Conservation (phyloP, 2,329 filamentous ascomycete species). For the Colletotrichum lini region DNA sequence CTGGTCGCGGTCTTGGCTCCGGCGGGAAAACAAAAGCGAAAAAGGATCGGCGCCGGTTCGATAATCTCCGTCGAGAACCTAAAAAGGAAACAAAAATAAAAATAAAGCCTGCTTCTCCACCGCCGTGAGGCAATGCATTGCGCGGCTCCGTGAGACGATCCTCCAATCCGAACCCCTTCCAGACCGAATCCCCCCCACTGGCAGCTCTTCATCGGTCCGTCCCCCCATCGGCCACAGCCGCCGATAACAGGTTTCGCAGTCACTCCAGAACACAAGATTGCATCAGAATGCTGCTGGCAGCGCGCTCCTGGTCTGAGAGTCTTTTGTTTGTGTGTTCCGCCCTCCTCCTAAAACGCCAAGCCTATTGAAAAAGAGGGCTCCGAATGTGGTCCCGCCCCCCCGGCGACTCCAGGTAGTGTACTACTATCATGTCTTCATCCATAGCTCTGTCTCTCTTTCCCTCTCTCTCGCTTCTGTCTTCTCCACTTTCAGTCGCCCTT, state of each 20-base stretch:
- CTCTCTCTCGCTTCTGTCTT: background rate
- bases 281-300: background rate
- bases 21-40: too few relatives aligned
- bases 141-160: constrained; percentile 8
- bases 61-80: background rate
- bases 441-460: constrained; percentile 1
- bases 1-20: background rate
- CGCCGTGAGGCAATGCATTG: background rate
- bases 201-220: background rate
- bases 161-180: background rate
- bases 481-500: constrained; percentile 7
- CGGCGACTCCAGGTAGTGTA: constrained; percentile 6
- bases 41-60: background rate
- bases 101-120: background rate
- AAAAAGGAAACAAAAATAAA: background rate
- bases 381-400: constrained; percentile 24
- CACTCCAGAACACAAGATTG: background rate
- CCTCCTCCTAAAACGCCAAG: constrained; percentile 20
- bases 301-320: background rate
- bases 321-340: constrained; percentile 7
- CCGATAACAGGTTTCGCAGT: background rate
- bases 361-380: constrained; percentile 24
- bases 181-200: background rate
- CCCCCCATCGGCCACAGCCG: background rate
- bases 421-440: constrained; percentile 18